Base-by-base conservation (phyloP, 805 yeast genomes). In the Candida maris region DNA sequence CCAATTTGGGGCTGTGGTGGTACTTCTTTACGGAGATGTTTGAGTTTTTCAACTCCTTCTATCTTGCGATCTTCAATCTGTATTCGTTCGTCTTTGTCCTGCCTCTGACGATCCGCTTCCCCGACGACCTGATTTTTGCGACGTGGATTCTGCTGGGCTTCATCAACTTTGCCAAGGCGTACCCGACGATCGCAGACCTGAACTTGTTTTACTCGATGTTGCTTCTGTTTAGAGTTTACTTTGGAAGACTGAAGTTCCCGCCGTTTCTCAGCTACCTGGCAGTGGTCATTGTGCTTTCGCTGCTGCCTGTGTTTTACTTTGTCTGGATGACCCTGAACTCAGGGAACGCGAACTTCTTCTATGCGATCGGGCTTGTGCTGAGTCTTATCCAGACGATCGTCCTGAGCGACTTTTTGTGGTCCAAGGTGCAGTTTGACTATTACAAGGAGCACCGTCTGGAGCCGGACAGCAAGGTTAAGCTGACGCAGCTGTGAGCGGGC, bases 1-100 rank as follows among this genome's bases (percentile, higher is more conserved):
- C 98, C 19, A 93, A 93, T 61, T 59, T 93, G 46, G 98, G 98
- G 1, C 67, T 93, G 15, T 93, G 99, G 99, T 93, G 99, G 99
- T 93, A 93, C 65, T 79, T 89, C 51, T 93, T 93, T 67, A 84
- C 91, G 27, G 98, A 93, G 61, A 85, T 93, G 77, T 93, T 93
- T 62, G 93, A 83, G 37, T 84, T 79, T 55, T 93, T 91, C 69
- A 73, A 81, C 19, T 79, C 85, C 15, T 88, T 93, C 53, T 93
- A 85, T 67, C 64, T 81, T 26, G 79, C 87, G 8, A 81, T 88
- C 15, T 93, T 89, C 76, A 89, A 88, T 52, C 52, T 89, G 30
- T 87, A 80, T 61, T 61, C 79, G 12, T 66, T 78, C 14, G 64
- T 81, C 2, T 84, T 85, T 56, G 68, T 81, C 3, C 41, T 84